Conservation (phyloP, 352 stramenopile genomes). For the Pythium phragmiticola region DNA sequence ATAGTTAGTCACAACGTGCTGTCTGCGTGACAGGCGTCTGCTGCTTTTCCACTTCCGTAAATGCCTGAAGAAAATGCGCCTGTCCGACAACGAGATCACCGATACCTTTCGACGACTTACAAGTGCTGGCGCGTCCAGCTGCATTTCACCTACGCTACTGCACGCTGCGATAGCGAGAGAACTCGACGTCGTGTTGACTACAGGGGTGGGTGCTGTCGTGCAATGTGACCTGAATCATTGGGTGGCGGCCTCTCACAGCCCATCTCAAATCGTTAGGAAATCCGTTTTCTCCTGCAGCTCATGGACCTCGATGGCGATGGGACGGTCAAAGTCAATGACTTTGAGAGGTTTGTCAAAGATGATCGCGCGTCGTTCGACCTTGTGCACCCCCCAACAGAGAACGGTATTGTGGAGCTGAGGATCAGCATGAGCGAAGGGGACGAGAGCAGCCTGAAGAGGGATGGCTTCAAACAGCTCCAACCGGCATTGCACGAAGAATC, state of each 20-base stretch:
- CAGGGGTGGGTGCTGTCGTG: conserved; percentile 40
- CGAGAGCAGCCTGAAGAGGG: conserved; percentile 47
- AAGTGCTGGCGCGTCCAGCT: conserved; percentile 29
- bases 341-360: conserved; percentile 74
- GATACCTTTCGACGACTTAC: conserved; percentile 70
- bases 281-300: conserved; percentile 56
- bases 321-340: conserved; percentile 63
- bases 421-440: conserved; percentile 63
- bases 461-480: conserved; percentile 58
- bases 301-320: conserved; percentile 74
- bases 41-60: conserved; percentile 77
- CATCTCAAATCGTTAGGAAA: conserved; percentile 37
- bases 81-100: conserved; percentile 77
- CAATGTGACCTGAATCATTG: neutral
- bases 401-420: conserved; percentile 59
- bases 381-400: conserved; percentile 46
- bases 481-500: conserved; percentile 55
- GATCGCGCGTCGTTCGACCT: conserved; percentile 49
- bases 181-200: conserved; percentile 77
- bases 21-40: conserved; percentile 40
- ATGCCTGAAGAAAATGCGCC: conserved; percentile 48
- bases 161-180: conserved; percentile 63
- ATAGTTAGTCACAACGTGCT: neutral
- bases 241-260: neutral
- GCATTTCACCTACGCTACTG: conserved; percentile 56